phyloP scores from a whole-genome alignment of 306 rosid species.

The Dryas octopetala region DNA sequence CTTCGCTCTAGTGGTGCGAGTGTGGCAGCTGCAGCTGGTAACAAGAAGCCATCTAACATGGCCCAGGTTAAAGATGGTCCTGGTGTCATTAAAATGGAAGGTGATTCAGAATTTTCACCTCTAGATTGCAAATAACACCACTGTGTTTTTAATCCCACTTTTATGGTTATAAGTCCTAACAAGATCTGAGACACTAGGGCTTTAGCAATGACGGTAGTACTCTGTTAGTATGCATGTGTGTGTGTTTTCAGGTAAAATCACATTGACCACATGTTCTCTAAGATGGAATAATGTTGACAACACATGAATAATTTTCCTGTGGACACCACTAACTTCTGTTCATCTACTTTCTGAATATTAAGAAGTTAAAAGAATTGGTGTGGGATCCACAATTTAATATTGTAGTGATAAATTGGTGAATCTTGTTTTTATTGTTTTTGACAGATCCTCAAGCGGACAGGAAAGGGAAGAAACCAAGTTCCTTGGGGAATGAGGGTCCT shows the following conservation, averaged over 20 bases:
- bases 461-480: conserved; percentile 63
- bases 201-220: background rate
- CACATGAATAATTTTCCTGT: background rate
- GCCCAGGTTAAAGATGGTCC: conserved; percentile 63
- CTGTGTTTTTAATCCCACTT: background rate
- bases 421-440: conserved; percentile 10
- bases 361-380: background rate
- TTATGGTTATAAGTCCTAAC: background rate
- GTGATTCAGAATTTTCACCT: conserved; percentile 36
- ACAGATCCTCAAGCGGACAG: conserved; percentile 74
- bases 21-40: conserved; percentile 44
- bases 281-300: conserved; percentile 2
- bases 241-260: background rate
- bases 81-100: conserved; percentile 70
- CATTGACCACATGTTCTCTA: background rate
- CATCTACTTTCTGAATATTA: background rate
- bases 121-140: background rate
- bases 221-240: background rate
- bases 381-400: conserved; percentile 2
- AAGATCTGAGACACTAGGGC: background rate
- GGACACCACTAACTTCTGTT: background rate
- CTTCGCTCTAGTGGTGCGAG: conserved; percentile 35
- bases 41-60: conserved; percentile 64
- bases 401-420: conserved; percentile 12
- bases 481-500: conserved; percentile 66